Base-by-base conservation (phyloP, 352 stramenopile genomes). In the Phytopythium sindhum region DNA sequence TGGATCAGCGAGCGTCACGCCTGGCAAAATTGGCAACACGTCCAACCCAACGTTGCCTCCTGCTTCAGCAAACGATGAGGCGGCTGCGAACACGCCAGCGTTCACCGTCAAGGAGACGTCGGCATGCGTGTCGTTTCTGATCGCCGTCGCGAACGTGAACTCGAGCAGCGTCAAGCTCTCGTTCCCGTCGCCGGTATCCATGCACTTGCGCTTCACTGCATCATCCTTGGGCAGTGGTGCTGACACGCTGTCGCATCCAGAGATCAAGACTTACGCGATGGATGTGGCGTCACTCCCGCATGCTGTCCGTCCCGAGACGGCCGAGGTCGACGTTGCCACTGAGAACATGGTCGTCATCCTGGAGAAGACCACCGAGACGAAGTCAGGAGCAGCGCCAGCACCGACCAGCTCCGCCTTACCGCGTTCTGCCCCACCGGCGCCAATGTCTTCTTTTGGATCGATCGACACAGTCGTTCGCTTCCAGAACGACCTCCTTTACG, bases 341-440 rank as follows among this genome's bases (percentile, higher is more conserved):
- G 81, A 93, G 53, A 93, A 93, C 61, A 74, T 91, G 69, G 81
- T 75, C n/a, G 45, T 93, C 42, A 78, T 93, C 35, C 57, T 90
- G 24, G 74, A 82, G 50, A 86, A 86, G 57, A 57, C 42, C 17
- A 15, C 19, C 42, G 21, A 39, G 24, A 15, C 17, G 23, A 29
- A 51, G 26, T n/a, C n/a, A n/a, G n/a, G n/a, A n/a, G 39, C 53
- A 17, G 10, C 41, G 2, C 21, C 28, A 26, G 8, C 57, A 58
- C 24, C 53, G 31, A 4, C 48, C 15, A 23, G 4, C 26, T 12
- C 48, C 0, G 7, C 48, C 11, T 10, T 26, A 6, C 10, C 48
- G n/a, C 15, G 11, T 39, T 24, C 56, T 42, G 29, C 68, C 39
- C 48, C 15, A 12, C 23, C 62, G 24, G 31, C 62, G n/a, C 42